These are phyloP conservation scores for Tetrapisispora arboricola DNA, from an alignment of 805 yeast species.

Conservation along the genomic window DNA sequence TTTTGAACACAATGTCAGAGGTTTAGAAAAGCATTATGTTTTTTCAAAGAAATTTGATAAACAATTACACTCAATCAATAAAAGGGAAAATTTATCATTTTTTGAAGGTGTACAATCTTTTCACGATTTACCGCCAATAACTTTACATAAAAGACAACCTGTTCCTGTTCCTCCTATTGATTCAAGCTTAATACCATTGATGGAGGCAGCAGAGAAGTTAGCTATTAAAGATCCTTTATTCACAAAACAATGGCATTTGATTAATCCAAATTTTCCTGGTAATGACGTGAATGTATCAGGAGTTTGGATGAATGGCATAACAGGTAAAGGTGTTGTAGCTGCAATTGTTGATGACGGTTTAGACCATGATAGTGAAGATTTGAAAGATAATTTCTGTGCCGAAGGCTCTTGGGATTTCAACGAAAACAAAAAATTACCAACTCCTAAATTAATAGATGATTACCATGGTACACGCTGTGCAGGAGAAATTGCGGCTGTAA, in stretches of 20 bases:
- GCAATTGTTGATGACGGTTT: slow-evolving; percentile 94
- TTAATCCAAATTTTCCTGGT: slow-evolving; percentile 63
- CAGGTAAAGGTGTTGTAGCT: slow-evolving; percentile 74
- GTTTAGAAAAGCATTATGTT: slow-evolving; percentile 52
- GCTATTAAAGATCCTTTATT: slow-evolving; percentile 78
- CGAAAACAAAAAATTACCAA: slow-evolving; percentile 61
- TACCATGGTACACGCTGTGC: slow-evolving; percentile 97
- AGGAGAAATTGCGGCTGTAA: slow-evolving; percentile 85
- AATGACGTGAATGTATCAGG: slow-evolving; percentile 81
- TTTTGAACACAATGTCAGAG: slow-evolving; percentile 58
- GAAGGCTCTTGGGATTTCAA: slow-evolving; percentile 94
- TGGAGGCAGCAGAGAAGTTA: slow-evolving; percentile 41
- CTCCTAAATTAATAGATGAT: slow-evolving; percentile 72
- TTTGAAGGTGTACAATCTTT: slow-evolving; percentile 30
- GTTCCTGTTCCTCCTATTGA: slow-evolving; percentile 39
- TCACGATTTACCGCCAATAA: slow-evolving; percentile 45
- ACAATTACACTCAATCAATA: slow-evolving; percentile 3
- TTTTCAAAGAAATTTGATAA: slow-evolving; percentile 39
- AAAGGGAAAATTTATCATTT: slow-evolving; percentile 9
- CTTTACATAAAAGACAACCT: slow-evolving; percentile 47
- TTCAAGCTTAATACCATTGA: slow-evolving; percentile 40
- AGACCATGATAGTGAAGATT: slow-evolving; percentile 70
- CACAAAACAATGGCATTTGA: slow-evolving; percentile 81
- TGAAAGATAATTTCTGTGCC: slow-evolving; percentile 53
- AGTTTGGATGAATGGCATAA: slow-evolving; percentile 71